A percentile compares a stretch with the other conserved stretches of the same genome.
Evolutionary conservation across 805 yeast genomes (phyloP).

Genomic region (Isabelozyma heimii): DNA sequence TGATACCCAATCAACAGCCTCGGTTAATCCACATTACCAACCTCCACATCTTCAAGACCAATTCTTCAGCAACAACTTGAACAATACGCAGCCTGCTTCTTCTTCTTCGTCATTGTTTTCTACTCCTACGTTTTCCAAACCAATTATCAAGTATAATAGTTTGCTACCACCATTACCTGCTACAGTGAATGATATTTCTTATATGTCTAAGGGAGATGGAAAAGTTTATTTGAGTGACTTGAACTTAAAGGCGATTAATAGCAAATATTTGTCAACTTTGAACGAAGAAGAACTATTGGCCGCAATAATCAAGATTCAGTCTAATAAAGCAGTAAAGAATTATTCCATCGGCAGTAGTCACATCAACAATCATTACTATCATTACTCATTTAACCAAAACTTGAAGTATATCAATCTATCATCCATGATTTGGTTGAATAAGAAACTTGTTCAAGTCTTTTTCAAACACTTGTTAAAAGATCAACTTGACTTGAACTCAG

Average conservation of each 20-base stretch:
- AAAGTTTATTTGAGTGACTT: constrained; percentile 39
- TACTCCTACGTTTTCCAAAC: constrained; percentile 23
- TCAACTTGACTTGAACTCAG: constrained; percentile 5
- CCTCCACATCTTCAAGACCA: background rate
- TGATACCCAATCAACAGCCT: background rate
- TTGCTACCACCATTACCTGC: constrained; percentile 36
- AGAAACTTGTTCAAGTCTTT: constrained; percentile 31
- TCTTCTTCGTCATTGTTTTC: constrained; percentile 26
- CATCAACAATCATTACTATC: background rate
- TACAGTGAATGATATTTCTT: constrained; percentile 24
- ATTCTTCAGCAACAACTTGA: background rate
- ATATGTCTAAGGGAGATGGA: constrained; percentile 27
- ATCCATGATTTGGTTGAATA: constrained; percentile 49
- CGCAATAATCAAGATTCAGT: constrained; percentile 24
- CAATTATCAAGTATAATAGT: constrained; percentile 34
- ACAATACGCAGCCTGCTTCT: constrained; percentile 5
- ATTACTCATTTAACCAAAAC: constrained; percentile 4
- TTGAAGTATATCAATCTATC: constrained; percentile 39
- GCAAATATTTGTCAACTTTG: constrained; percentile 24
- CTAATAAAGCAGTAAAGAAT: constrained; percentile 8
- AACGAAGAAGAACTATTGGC: constrained; percentile 31
- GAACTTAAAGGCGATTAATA: constrained; percentile 37
- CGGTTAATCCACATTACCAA: background rate
- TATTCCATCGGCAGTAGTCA: background rate
- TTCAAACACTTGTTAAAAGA: constrained; percentile 27